phyloP scores from a whole-genome alignment of 2,329 filamentous ascomycete species.

The Fusarium sp. region DNA sequence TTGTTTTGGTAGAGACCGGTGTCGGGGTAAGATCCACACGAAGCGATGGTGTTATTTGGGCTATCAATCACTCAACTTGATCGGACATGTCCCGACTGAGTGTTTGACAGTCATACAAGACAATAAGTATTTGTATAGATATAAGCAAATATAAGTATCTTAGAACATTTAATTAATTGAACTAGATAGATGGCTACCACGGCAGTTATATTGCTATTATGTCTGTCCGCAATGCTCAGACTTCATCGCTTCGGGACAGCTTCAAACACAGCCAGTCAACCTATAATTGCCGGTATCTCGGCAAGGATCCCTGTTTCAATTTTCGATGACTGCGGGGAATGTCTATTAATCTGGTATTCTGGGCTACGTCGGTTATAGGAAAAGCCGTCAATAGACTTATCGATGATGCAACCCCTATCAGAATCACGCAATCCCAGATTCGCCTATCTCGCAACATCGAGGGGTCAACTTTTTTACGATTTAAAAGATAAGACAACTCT shows the following conservation, averaged over 20 bases:
- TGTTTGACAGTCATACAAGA: neutral
- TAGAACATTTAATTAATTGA: too few species aligned
- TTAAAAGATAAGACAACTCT: too few species aligned
- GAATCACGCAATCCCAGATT: constrained; percentile 43
- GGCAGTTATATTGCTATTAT: too few species aligned
- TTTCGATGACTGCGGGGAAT: constrained; percentile 6
- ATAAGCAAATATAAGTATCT: too few species aligned
- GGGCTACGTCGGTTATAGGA: constrained; percentile 5
- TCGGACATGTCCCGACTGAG: neutral
- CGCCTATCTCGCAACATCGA: constrained; percentile 10
- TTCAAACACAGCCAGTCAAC: neutral
- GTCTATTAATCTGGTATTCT: neutral
- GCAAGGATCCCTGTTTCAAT: neutral
- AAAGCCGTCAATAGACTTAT: constrained; percentile 8
- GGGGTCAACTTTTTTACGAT: neutral
- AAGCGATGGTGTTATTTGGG: constrained; percentile 48
- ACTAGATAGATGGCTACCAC: too few species aligned
- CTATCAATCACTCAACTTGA: constrained; percentile 45
- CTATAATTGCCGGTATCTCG: neutral
- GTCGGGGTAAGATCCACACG: constrained; percentile 41
- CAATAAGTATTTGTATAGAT: too few species aligned
- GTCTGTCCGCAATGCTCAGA: neutral
- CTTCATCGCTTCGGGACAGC: neutral
- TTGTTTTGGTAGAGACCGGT: constrained; percentile 28
- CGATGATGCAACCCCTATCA: constrained; percentile 45